These are phyloP conservation scores for Neonectria magnoliae DNA, from an alignment of 2,329 filamentous ascomycete genomes.

Conservation along the genomic window DNA sequence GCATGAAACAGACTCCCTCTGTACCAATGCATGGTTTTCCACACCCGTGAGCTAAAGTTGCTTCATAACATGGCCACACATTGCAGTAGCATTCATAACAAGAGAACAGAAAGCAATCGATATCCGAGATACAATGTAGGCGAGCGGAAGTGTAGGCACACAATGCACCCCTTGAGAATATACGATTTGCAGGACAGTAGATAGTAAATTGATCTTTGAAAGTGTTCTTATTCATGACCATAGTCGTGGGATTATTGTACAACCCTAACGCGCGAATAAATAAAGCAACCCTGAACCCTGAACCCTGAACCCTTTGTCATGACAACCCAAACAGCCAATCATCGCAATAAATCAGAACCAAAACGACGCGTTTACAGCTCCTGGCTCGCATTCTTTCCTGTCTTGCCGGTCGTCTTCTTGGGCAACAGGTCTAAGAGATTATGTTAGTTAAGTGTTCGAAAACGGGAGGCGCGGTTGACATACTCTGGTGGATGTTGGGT, in stretches of 20 bases:
- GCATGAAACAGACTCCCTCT: too few relatives aligned
- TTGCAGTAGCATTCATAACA: background rate
- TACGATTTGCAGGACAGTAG: background rate
- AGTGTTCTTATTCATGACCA: constrained; percentile 71
- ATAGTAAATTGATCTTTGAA: constrained; percentile 51
- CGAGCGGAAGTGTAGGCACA: too few relatives aligned
- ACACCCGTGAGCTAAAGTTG: too few relatives aligned
- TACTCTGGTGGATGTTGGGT: constrained; percentile 97
- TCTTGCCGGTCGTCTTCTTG: constrained; percentile 99
- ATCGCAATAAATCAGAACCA: constrained; percentile 64
- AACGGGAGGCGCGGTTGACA: constrained; percentile 50
- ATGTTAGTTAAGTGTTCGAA: constrained; percentile 49
- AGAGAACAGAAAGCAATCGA: too few relatives aligned
- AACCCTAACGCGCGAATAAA: constrained; percentile 67
- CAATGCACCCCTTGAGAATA: too few relatives aligned
- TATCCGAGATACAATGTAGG: too few relatives aligned
- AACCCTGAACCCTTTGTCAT: constrained; percentile 86
- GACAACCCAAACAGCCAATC: constrained; percentile 76
- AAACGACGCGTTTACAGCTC: constrained; percentile 77
- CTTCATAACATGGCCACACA: too few relatives aligned
- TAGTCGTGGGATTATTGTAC: constrained; percentile 79
- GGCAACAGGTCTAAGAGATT: constrained; percentile 86
- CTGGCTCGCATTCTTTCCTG: constrained; percentile 90
- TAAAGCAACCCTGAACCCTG: constrained; percentile 73
- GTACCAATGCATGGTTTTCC: too few relatives aligned